Percentiles rank a stretch among this genome's conserved stretches.
These are phyloP conservation scores for Dianthus caryophyllus DNA, from an alignment of 148 eudicot genomes.

Conservation along the genomic window DNA sequence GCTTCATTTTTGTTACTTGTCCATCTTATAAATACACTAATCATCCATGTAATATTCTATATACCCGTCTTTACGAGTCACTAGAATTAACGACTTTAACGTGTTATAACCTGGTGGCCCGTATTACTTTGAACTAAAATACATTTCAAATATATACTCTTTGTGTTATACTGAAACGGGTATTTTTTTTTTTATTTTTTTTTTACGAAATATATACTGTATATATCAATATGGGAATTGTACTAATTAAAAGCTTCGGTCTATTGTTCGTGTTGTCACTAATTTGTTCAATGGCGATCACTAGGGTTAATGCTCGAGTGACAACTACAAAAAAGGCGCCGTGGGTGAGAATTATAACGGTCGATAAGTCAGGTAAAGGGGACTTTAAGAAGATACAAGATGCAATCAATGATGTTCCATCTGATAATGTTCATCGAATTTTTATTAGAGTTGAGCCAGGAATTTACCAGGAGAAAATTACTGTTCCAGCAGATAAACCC, in stretches of 20 bases:
- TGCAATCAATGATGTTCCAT: slow-evolving; percentile 33
- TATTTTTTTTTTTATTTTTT: no score
- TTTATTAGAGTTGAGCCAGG: slow-evolving; percentile 42
- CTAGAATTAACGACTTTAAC: not conserved
- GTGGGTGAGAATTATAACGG: slow-evolving; percentile 26
- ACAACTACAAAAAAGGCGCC: not conserved
- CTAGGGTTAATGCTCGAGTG: not conserved
- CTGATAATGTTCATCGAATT: slow-evolving; percentile 26
- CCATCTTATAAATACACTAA: not conserved
- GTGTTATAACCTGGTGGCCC: not conserved
- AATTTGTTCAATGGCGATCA: not conserved
- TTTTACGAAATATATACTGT: no score
- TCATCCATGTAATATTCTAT: not conserved
- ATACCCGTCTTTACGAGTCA: not conserved
- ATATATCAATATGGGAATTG: not conserved
- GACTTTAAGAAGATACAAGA: slow-evolving; percentile 32
- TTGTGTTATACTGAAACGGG: no score
- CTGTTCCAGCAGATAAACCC: slow-evolving; percentile 31
- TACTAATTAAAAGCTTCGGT: not conserved
- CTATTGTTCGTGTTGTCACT: not conserved
- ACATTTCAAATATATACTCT: no score
- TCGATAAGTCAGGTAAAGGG: slow-evolving; percentile 33
- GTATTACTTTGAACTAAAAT: no score
- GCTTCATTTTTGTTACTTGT: slow-evolving; percentile 1
- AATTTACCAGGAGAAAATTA: slow-evolving; percentile 29